Base-by-base conservation (phyloP, 257 asterid genomes). In the Fraxinus excelsior region DNA sequence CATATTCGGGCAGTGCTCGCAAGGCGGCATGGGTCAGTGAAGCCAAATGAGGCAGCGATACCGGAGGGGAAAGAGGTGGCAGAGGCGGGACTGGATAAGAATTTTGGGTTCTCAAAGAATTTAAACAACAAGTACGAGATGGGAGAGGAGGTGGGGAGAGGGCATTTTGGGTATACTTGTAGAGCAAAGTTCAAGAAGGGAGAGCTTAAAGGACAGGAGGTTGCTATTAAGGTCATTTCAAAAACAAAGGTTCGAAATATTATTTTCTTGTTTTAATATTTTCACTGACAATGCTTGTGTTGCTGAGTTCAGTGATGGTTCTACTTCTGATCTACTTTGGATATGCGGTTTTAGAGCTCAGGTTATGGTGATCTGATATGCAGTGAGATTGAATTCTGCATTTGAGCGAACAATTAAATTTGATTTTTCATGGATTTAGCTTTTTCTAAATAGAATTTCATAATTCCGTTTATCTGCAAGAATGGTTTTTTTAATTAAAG, bases 91-190 rank as follows among this genome's bases (percentile, higher is more conserved):
- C 78, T 92, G 85, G 91, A 94, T 82, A 94, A 92, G 87, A 91
- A 87, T 73, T 94, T 94, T 67, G 99, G 97, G 25, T 94, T 90
- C 74, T 86, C 92, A 32, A 94, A 94, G 93, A 85, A 88, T 80
- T 93, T 94, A 56, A 80, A 76, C n/a, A 85, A 81, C 35, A 94
- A 90, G 81, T 94, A 92, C 83, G 98, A 94, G 85, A 67, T 94
- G 38, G 99, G 99, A 60, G 97, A 85, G 34, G 99, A 94, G 84
- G 97, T 92, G 35, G 99, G 99, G 40, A 77, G 97, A 82, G 99
- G 99, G 77, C 98, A 94, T 85, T 94, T 94, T 87, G 99, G 99
- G 77, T 92, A 91, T 80, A 94, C 99, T 73, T 89, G 97, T 80
- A 87, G 72, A 82, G 99, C 99, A 12, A 90, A 81, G 84, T 89